Evolutionary conservation across 2,329 filamentous ascomycete species (phyloP), one percentile per base, ranked within the genome.

Genomic region (Saccharata proteae): DNA sequence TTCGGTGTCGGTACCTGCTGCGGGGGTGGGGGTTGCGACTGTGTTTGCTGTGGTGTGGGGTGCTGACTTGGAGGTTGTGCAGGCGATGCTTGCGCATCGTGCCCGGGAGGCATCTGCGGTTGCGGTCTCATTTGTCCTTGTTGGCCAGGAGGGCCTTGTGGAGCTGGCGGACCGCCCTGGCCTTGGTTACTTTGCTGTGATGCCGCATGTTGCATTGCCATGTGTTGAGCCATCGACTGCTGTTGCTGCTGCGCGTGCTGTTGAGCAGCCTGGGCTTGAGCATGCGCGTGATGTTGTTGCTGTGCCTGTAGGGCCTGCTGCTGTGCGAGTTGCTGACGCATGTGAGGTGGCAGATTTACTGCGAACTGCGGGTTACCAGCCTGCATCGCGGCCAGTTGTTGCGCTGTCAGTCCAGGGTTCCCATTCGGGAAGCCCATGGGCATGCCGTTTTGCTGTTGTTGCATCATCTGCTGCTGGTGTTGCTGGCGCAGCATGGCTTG

Each of bases 371-470:
- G 36, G 8, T 34, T 37, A 5, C 10, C 46, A 31, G 57, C 55
- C 39, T 68, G 57, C 43, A 73, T 61, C 26, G 66, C 64, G 26
- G 65, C 57, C 19, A 69, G 52, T 43, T 72, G 69, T 36, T 68
- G 65, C 14, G 54, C 55, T 27, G 54, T 69, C 47, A 73, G 64
- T 37, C 58, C 54, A 31, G 52, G 43, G 52, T 43, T 63, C 3
- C 59, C 64, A 48, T 76, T 69, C 20, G 60, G 67, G 43, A 71
- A 67, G 12, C 59, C 58, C 38, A 61, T 63, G 12, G 59, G 58
- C 57, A 76, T 69, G 28, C 65, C 62, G 31, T 65, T 52, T 39
- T 75, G 69, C 30, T 71, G 67, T 39, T 72, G 67, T 26, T 75
- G 70, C 23, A 72, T 47, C 26, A 59, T 52, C 20, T 52, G 66